A percentile compares a stretch with the other conserved stretches of the same genome.
Evolutionary conservation across 2,329 filamentous ascomycete species (phyloP).

Genomic region (Fusarium globosum): DNA sequence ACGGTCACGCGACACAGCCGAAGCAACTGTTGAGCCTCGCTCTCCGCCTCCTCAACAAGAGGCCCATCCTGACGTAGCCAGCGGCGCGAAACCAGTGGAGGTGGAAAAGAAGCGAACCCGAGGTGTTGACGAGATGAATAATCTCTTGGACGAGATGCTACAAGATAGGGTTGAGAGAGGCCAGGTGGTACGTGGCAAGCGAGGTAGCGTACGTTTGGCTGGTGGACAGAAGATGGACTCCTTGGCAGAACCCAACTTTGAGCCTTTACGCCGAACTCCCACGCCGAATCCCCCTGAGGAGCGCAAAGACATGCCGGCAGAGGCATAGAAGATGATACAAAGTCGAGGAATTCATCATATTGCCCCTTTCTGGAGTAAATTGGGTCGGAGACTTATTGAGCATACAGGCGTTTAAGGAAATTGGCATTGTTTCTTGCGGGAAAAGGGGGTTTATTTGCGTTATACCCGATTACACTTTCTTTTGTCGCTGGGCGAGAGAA

Average conservation of each 20-base stretch:
- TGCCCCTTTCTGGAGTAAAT: conserved; percentile 14
- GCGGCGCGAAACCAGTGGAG: conserved; percentile 26
- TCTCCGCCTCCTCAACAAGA: conserved; percentile 42
- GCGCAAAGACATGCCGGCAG: conserved; percentile 36
- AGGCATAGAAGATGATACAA: conserved; percentile 25
- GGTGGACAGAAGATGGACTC: conserved; percentile 56
- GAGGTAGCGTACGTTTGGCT: conserved; percentile 74
- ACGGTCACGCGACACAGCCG: conserved; percentile 85
- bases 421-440: conserved; percentile 30
- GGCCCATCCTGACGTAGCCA: conserved; percentile 16
- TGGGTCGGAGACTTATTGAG: conserved; percentile 26
- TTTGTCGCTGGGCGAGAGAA: conserved; percentile 39
- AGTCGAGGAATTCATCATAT: background rate
- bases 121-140: conserved; percentile 92
- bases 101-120: conserved; percentile 65
- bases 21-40: conserved; percentile 57
- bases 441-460: conserved; percentile 44
- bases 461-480: conserved; percentile 48
- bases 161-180: conserved; percentile 85
- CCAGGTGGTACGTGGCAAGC: conserved; percentile 72
- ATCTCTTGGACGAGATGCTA: conserved; percentile 96
- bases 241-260: conserved; percentile 51
- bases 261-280: conserved; percentile 55
- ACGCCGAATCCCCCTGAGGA: conserved; percentile 42
- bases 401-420: conserved; percentile 33